These are phyloP conservation scores for Tylopilus sp. DNA, from an alignment of 768 basidiomycete species.

Conservation along the genomic window DNA sequence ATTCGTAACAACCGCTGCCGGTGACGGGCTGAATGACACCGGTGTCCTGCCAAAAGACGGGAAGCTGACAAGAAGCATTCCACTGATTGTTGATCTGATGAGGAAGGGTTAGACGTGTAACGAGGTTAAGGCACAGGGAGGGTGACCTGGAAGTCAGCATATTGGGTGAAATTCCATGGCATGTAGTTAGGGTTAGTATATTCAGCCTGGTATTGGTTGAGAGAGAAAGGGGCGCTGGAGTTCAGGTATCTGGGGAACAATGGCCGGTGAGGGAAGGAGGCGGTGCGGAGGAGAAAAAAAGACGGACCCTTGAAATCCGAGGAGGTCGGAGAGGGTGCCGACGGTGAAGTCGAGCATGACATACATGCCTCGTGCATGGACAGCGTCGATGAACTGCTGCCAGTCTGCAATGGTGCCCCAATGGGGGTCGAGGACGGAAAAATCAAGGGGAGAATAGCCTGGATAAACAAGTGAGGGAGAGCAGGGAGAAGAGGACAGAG, in stretches of 20 bases:
- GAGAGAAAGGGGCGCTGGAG: constrained; percentile 70
- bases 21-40: constrained; percentile 55
- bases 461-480: background rate
- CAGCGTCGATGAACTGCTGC: constrained; percentile 65
- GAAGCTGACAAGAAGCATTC: constrained; percentile 72
- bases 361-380: constrained; percentile 86
- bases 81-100: constrained; percentile 61
- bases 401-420: constrained; percentile 86
- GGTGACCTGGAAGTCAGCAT: constrained; percentile 74
- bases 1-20: constrained; percentile 70
- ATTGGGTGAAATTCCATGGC: constrained; percentile 85
- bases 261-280: constrained; percentile 11
- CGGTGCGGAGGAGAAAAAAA: constrained; percentile 3
- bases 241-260: constrained; percentile 56
- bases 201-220: constrained; percentile 66
- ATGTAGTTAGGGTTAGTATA: constrained; percentile 76
- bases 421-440: constrained; percentile 87
- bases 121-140: background rate
- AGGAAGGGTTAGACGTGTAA: background rate
- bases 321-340: constrained; percentile 85
- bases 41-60: constrained; percentile 77
- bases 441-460: constrained; percentile 92
- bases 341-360: constrained; percentile 93
- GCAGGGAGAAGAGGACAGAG: background rate
- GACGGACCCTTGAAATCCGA: constrained; percentile 79